Conservation (phyloP, 2,329 filamentous ascomycete genomes). For the Dryadomyces quercivorus region DNA sequence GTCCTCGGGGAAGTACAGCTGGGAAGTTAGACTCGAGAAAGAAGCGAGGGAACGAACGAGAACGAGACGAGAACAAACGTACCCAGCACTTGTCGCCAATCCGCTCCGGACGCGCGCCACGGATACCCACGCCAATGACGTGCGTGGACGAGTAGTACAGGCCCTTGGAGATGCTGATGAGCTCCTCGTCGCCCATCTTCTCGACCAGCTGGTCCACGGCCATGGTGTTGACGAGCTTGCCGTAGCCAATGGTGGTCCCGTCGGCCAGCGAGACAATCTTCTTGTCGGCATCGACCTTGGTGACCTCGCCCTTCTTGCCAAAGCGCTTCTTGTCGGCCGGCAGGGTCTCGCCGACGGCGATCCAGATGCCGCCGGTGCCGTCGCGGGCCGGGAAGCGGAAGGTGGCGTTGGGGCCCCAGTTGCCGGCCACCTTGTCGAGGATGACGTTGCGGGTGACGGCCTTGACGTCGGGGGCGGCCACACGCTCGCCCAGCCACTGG, state of each 20-base stretch:
- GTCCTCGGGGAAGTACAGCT: conserved; percentile 97
- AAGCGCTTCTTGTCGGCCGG: conserved; percentile 87
- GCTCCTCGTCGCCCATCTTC: conserved; percentile 76
- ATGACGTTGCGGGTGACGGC: conserved; percentile 87
- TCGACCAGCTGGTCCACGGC: conserved; percentile 80
- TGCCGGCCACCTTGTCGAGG: conserved; percentile 87
- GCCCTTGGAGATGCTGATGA: conserved; percentile 72
- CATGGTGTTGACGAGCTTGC: conserved; percentile 94
- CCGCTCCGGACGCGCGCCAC: conserved; percentile 80
- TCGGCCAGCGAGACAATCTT: conserved; percentile 75
- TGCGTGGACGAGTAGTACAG: conserved; percentile 97
- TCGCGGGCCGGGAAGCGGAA: conserved; percentile 96
- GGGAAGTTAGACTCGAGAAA: background rate
- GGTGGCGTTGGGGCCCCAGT: conserved; percentile 96
- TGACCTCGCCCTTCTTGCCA: conserved; percentile 72
- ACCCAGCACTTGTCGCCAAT: conserved; percentile 99
- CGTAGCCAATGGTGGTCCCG: conserved; percentile 80
- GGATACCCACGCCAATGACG: conserved; percentile 90
- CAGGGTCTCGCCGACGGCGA: conserved; percentile 84
- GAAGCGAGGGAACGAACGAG: background rate
- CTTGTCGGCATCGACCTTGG: conserved; percentile 73
- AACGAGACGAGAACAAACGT: conserved; percentile 25
- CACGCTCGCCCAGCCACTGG: conserved; percentile 95
- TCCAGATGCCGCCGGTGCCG: conserved; percentile 98
- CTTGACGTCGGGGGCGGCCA: conserved; percentile 94